Evolutionary conservation across 805 yeast genomes (phyloP), one percentile per base, ranked within the genome.

Genomic region (Hanseniaspora occidentalis): DNA sequence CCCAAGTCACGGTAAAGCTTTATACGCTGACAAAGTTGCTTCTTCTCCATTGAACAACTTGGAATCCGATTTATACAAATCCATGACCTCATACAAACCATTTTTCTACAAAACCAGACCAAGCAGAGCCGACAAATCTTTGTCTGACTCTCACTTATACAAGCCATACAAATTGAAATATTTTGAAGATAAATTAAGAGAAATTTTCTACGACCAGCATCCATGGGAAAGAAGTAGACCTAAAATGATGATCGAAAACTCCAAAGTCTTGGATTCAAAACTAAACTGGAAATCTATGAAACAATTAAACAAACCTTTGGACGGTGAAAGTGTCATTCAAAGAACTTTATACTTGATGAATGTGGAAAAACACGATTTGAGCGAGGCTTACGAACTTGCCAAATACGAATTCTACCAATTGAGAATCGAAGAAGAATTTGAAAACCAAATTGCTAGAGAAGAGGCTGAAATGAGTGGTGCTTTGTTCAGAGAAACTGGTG

Each of bases 141-240:
- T 37, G 2, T 29, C 47, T 3, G 40, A 44, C 6, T 50, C 45
- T 27, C 43, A 34, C 18, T 39, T 59, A 13, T 57, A 53, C 40
- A 51, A 42, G 37, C 49, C 61, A 6, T 53, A 60, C 3, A 56
- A 56, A 37, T 48, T 65, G 29, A 47, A 47, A 19, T 65, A 52
- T 43, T 54, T 64, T 4, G 71, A 89, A 60, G 98, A 92, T 61
- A 76, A 79, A 50, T 62, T 92, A 50, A 75, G 98, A 64, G 69
- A 73, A 36, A 66, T 82, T 19, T 92, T 92, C 54, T 89, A 79
- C 60, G 76, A 77, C 44, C 96, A 88, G 57, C 98, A 92, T 61
- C 98, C 98, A 6, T 92, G 98, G 98, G 98, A 92, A 62, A 66
- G 88, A 40, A 84, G 97, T 1, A 73, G 94, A 50, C 96, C 97